These are phyloP conservation scores for Irpex sp. DNA, from an alignment of 1,284 basidiomycete genomes.

Conservation along the genomic window DNA sequence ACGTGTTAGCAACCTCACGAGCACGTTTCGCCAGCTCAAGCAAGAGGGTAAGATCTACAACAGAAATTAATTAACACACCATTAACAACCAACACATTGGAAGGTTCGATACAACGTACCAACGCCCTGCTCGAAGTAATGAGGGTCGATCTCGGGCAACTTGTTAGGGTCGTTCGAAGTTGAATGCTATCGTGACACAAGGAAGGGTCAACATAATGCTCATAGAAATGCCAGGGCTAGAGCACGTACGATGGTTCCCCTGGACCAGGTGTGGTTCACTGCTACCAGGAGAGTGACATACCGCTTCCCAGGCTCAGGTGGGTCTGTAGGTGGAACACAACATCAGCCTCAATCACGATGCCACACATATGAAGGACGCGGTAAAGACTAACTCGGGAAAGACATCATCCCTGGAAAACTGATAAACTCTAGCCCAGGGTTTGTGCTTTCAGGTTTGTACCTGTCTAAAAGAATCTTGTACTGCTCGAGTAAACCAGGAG, in stretches of 20 bases:
- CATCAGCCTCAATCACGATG: not conserved
- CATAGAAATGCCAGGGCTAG: not conserved
- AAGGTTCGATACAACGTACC: constrained; percentile 18
- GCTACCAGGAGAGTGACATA: constrained; percentile 25
- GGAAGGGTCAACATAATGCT: no score
- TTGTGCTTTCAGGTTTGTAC: constrained; percentile 12
- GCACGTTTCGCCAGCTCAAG: constrained; percentile 9
- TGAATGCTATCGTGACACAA: constrained; percentile 15
- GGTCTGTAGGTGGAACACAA: constrained; percentile 12
- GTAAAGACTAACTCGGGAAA: constrained; percentile 6
- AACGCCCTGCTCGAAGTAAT: constrained; percentile 32
- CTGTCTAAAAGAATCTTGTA: constrained; percentile 25
- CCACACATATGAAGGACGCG: constrained; percentile 3
- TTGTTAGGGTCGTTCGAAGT: constrained; percentile 26
- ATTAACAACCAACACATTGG: not conserved
- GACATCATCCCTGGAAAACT: constrained; percentile 17
- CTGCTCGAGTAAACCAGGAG: constrained; percentile 22
- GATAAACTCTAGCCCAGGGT: constrained; percentile 25
- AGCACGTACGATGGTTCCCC: constrained; percentile 31
- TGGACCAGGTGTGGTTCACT: constrained; percentile 28
- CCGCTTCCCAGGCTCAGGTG: constrained; percentile 22
- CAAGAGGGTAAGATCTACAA: constrained; percentile 10
- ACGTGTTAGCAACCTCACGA: constrained; percentile 7
- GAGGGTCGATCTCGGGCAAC: constrained; percentile 32
- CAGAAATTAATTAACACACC: not conserved